Evolutionary conservation across 208 protist genomes (phyloP).

Genomic region (Naegleria lovaniensis): DNA sequence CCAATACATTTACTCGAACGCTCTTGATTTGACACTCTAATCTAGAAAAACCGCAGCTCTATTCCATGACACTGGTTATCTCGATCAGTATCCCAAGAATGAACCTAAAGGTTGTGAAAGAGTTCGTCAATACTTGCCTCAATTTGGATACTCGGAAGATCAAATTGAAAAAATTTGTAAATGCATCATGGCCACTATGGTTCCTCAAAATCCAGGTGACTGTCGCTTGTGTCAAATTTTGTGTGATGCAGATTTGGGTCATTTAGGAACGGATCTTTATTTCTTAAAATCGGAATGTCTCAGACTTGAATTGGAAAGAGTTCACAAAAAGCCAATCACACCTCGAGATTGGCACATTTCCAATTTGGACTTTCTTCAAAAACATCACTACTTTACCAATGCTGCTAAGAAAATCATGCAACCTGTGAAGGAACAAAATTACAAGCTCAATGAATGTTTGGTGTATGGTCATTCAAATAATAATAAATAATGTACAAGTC

Average conservation of each 20-base stretch:
- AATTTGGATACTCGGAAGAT: conserved; percentile 8
- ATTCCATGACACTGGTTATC: conserved; percentile 27
- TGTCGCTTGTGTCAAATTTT: neutral
- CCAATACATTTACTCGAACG: too few relatives aligned
- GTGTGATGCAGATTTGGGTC: conserved; percentile 21
- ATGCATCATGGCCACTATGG: conserved; percentile 22
- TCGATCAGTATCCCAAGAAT: conserved; percentile 28
- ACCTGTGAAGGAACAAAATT: conserved; percentile 12
- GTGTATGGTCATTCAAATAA: too few relatives aligned
- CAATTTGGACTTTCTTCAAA: conserved; percentile 20
- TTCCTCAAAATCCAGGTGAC: conserved; percentile 23
- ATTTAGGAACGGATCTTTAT: conserved; percentile 21
- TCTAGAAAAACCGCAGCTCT: conserved; percentile 21
- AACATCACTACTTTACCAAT: conserved; percentile 21
- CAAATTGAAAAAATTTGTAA: conserved; percentile 22
- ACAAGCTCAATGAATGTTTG: neutral
- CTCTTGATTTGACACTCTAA: too few relatives aligned
- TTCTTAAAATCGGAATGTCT: conserved; percentile 17
- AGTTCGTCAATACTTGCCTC: neutral
- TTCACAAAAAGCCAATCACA: neutral
- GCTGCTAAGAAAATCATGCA: neutral
- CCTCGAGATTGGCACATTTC: neutral
- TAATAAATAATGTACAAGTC: too few relatives aligned
- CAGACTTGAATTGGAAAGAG: neutral
- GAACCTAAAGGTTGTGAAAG: conserved; percentile 6